A percentile compares a stretch with the other conserved stretches of the same genome.
phyloP scores from a whole-genome alignment of 2,329 filamentous ascomycete genomes.

The Colletotrichum sansevieriae region DNA sequence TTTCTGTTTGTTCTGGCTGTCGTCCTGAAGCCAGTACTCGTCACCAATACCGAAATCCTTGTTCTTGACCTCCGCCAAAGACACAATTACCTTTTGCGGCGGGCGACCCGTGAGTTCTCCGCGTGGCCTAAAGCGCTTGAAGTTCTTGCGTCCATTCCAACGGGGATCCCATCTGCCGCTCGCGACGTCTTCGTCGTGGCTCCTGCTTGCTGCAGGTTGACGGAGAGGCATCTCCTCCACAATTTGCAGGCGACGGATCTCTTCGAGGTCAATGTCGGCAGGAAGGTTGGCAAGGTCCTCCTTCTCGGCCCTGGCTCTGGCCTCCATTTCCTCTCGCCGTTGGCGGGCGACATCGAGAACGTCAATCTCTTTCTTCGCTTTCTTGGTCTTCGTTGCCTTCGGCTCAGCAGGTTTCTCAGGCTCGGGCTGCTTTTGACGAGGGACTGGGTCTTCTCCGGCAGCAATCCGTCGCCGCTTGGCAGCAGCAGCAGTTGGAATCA shows the following conservation, averaged over 20 bases:
- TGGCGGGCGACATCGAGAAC: conserved; percentile 76
- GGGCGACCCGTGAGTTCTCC: conserved; percentile 62
- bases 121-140: conserved; percentile 84
- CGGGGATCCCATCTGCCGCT: conserved; percentile 81
- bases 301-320: conserved; percentile 66
- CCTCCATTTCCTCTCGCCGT: conserved; percentile 75
- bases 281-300: conserved; percentile 65
- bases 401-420: conserved; percentile 47
- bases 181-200: conserved; percentile 65
- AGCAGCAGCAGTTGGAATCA: conserved; percentile 81
- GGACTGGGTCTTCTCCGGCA: conserved; percentile 63
- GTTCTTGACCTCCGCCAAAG: conserved; percentile 76
- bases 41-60: conserved; percentile 82
- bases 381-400: conserved; percentile 55
- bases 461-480: conserved; percentile 83
- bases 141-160: conserved; percentile 97
- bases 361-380: conserved; percentile 72
- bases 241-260: conserved; percentile 80
- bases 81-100: conserved; percentile 71
- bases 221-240: conserved; percentile 82
- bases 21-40: conserved; percentile 79
- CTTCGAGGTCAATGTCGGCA: conserved; percentile 77
- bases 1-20: conserved; percentile 51
- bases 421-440: conserved; percentile 47
- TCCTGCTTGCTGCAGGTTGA: conserved; percentile 48